A percentile compares a stretch with the other conserved stretches of the same genome.
phyloP scores from a whole-genome alignment of 176 grass and related monocot species.

The Triticum aestivum region DNA sequence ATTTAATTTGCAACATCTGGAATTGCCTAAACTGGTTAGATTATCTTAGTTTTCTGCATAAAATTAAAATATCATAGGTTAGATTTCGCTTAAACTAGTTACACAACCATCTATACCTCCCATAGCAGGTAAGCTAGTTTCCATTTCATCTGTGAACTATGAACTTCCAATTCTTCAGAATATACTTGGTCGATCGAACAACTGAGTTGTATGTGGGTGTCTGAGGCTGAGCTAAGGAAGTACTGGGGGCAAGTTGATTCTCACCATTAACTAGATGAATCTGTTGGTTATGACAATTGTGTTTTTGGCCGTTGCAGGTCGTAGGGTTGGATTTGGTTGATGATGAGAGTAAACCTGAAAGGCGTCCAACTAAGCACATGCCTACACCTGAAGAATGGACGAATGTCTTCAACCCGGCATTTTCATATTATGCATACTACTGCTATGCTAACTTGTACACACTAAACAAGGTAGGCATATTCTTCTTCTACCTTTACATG shows the following conservation, averaged over 20 bases:
- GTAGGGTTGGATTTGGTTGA: constrained; percentile 98
- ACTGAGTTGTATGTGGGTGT: constrained; percentile 9
- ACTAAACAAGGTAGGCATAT: constrained; percentile 78
- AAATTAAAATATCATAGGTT: neutral
- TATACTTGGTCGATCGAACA: neutral
- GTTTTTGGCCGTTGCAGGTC: constrained; percentile 47
- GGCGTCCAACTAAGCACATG: constrained; percentile 98
- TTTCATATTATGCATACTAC: constrained; percentile 98
- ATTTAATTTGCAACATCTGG: neutral
- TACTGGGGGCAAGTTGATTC: neutral
- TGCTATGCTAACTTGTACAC: constrained; percentile 96
- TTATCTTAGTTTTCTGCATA: constrained; percentile 2
- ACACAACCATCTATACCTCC: neutral
- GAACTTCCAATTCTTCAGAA: constrained; percentile 5
- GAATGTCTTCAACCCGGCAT: constrained; percentile 97
- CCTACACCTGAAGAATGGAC: constrained; percentile 94
- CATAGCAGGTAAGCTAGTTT: neutral
- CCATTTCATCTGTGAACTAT: neutral
- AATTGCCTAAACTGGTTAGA: neutral
- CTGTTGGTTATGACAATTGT: constrained; percentile 1
- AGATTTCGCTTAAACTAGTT: neutral
- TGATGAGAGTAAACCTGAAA: constrained; percentile 99
- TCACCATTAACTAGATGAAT: neutral
- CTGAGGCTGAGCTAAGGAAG: constrained; percentile 6
- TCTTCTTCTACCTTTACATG: neutral